Evolutionary conservation across 2,329 filamentous ascomycete genomes (phyloP).

Genomic region (Fusarium austroafricanum): DNA sequence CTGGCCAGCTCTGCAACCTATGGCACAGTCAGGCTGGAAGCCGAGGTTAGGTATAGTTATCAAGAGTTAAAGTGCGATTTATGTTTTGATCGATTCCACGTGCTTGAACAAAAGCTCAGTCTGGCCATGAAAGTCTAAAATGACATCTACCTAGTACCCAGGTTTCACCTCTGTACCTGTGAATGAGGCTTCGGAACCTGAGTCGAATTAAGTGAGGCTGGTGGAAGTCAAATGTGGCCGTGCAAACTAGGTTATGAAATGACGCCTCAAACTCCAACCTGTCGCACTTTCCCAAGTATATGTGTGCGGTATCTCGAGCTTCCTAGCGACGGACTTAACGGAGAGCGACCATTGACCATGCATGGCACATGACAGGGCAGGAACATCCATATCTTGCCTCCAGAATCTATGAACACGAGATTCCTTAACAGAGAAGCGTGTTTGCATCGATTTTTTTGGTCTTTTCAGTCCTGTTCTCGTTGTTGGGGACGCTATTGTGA

Average conservation of each 20-base stretch:
- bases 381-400: background rate
- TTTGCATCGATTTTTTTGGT: background rate
- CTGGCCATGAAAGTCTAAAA: too few species aligned
- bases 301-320: background rate
- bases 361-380: conserved; percentile 23
- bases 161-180: too few species aligned
- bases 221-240: conserved; percentile 12
- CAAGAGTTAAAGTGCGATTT: too few species aligned
- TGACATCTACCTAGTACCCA: too few species aligned
- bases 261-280: conserved; percentile 15
- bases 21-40: too few species aligned
- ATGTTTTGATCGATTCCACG: too few species aligned
- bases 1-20: too few species aligned
- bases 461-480: background rate
- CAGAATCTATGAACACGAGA: conserved; percentile 25
- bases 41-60: too few species aligned
- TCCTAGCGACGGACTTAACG: conserved; percentile 14
- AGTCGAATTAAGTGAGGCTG: background rate
- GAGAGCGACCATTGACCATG: conserved; percentile 18
- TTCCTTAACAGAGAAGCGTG: conserved; percentile 8
- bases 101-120: too few species aligned
- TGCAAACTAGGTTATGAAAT: conserved; percentile 1
- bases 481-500: background rate
- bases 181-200: too few species aligned
- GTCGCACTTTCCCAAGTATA: background rate